Evolutionary conservation across 805 yeast genomes (phyloP).

Genomic region (Blastobotrys chiropterorum): DNA sequence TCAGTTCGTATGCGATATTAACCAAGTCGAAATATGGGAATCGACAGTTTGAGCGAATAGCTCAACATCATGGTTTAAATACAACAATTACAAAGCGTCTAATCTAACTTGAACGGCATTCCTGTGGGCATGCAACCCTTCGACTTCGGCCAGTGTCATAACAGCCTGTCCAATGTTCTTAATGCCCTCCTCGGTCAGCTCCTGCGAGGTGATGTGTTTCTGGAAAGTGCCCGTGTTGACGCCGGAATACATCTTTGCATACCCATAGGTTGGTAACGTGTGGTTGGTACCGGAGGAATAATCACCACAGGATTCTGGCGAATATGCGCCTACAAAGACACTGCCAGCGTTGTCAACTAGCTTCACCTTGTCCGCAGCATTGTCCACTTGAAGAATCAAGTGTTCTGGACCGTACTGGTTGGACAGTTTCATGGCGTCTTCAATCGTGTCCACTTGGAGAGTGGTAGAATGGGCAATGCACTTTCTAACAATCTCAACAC

Average conservation of each 20-base stretch:
- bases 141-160: slow-evolving; percentile 91
- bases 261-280: slow-evolving; percentile 97
- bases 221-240: slow-evolving; percentile 95
- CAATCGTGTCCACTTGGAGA: slow-evolving; percentile 57
- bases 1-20: no score
- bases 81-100: slow-evolving; percentile 35
- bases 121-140: slow-evolving; percentile 96
- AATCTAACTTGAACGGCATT: slow-evolving; percentile 93
- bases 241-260: slow-evolving; percentile 95
- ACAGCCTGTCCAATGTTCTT: slow-evolving; percentile 91
- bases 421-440: slow-evolving; percentile 80
- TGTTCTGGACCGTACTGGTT: slow-evolving; percentile 97
- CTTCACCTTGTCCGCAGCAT: slow-evolving; percentile 67
- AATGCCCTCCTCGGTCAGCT: slow-evolving; percentile 79
- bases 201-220: slow-evolving; percentile 91
- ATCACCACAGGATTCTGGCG: slow-evolving; percentile 98
- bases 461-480: slow-evolving; percentile 90
- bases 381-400: slow-evolving; percentile 79
- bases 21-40: no score
- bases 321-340: slow-evolving; percentile 90
- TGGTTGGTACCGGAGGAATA: slow-evolving; percentile 98
- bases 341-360: slow-evolving; percentile 90
- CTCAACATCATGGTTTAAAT: background rate
- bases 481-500: slow-evolving; percentile 88
- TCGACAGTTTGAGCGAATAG: no score